A percentile compares a stretch with the other conserved stretches of the same genome.
These are phyloP conservation scores for Coemansia guatemalensis DNA, from an alignment of 192 early-diverging fungal genomes.

Conservation along the genomic window DNA sequence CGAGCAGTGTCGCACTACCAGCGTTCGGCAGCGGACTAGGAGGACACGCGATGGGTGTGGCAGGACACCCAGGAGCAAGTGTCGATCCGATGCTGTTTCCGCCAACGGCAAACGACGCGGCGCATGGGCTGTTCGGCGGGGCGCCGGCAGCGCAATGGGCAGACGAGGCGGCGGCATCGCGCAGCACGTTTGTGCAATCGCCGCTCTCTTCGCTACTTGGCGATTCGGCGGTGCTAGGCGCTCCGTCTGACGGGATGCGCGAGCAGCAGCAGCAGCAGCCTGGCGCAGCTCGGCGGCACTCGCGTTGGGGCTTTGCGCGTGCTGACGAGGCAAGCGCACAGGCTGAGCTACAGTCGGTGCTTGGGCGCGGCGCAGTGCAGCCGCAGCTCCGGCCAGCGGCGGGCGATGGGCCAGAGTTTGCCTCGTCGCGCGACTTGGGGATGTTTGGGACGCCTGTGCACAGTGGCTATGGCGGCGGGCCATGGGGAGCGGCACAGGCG, in stretches of 20 bases:
- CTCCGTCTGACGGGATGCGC: constrained; percentile 9
- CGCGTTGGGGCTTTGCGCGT: constrained; percentile 44
- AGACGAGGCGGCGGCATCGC: constrained; percentile 4
- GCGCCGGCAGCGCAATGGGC: constrained; percentile 22
- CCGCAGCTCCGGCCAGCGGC: constrained; percentile 5
- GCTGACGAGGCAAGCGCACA: constrained; percentile 47
- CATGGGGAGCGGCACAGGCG: constrained; percentile 19
- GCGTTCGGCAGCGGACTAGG: constrained; percentile 12
- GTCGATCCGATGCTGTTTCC: constrained; percentile 46
- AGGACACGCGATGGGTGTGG: constrained; percentile 7
- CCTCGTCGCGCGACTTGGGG: constrained; percentile 46
- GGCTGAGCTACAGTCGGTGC: constrained; percentile 50
- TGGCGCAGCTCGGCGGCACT: constrained; percentile 25
- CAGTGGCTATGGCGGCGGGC: constrained; percentile 14
- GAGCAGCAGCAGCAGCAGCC: constrained; percentile 3
- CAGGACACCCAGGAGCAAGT: constrained; percentile 23
- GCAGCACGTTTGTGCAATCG: constrained; percentile 18
- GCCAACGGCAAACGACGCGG: constrained; percentile 8
- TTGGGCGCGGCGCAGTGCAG: constrained; percentile 26
- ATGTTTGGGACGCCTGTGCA: constrained; percentile 45
- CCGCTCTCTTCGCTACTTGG: constrained; percentile 25
- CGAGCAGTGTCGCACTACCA: constrained; percentile 11
- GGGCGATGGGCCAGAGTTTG: constrained; percentile 14
- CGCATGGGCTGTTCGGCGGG: constrained; percentile 18
- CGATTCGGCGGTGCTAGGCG: constrained; percentile 11